phyloP scores from a whole-genome alignment of 352 stramenopile species.

The Phytophthora foliorum region DNA sequence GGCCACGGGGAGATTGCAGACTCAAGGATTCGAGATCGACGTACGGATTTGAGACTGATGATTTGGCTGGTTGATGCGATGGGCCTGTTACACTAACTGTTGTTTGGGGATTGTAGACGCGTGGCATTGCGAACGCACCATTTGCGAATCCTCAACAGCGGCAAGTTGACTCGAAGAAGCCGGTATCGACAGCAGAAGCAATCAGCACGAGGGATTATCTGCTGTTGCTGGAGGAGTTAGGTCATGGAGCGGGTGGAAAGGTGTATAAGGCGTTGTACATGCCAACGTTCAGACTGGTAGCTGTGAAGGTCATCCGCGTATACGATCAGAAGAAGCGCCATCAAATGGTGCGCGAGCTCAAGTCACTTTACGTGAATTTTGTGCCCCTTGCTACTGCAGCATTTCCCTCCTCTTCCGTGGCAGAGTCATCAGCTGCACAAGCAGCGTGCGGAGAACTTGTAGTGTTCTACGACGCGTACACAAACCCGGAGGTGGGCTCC shows the following conservation, averaged over 20 bases:
- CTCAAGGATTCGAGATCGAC: constrained; percentile 89
- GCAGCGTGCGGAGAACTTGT: constrained; percentile 87
- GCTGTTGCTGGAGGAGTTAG: constrained; percentile 75
- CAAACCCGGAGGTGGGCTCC: constrained; percentile 82
- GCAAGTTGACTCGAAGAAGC: constrained; percentile 21
- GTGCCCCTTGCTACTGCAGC: constrained; percentile 64
- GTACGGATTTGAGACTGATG: constrained; percentile 37
- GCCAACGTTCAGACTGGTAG: constrained; percentile 90
- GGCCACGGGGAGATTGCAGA: constrained; percentile 75
- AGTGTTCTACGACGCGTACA: constrained; percentile 94
- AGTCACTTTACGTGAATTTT: constrained; percentile 88
- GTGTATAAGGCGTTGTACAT: constrained; percentile 93
- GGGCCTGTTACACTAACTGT: constrained; percentile 5
- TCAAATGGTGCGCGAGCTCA: constrained; percentile 90
- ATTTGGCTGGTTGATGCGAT: background rate
- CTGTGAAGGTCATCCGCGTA: constrained; percentile 91
- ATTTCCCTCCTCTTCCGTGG: constrained; percentile 5
- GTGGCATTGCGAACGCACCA: constrained; percentile 76
- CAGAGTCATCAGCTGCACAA: constrained; percentile 18
- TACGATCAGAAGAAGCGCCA: constrained; percentile 91
- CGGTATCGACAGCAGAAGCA: constrained; percentile 16
- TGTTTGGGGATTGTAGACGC: constrained; percentile 51
- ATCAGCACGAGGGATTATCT: constrained; percentile 75
- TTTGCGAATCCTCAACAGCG: constrained; percentile 45
- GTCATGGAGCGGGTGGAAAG: constrained; percentile 87